These are phyloP conservation scores for Triangularia setosa DNA, from an alignment of 2,329 filamentous ascomycete genomes.

Conservation along the genomic window DNA sequence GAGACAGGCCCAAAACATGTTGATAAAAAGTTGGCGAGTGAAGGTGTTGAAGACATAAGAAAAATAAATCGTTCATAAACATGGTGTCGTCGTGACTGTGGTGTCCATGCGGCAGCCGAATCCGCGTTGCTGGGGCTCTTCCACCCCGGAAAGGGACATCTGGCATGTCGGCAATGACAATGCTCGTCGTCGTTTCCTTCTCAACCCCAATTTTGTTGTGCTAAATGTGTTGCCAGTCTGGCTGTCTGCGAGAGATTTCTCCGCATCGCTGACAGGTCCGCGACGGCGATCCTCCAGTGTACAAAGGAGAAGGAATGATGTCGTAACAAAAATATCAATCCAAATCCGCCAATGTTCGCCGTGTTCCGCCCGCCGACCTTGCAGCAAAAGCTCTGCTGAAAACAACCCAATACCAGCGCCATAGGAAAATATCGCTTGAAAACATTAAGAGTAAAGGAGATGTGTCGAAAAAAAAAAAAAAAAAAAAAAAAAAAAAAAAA, in stretches of 20 bases:
- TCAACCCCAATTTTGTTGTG: conserved; percentile 1
- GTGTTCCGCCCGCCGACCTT: conserved; percentile 22
- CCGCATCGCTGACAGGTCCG: conserved; percentile 14
- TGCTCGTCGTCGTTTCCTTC: conserved; percentile 11
- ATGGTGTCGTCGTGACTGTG: conserved; percentile 8
- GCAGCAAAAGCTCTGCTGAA: conserved; percentile 23
- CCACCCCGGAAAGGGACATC: conserved; percentile 15
- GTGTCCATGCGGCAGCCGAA: conserved; percentile 4
- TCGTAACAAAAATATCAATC: conserved; percentile 9
- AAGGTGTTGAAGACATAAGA: conserved; percentile 1
- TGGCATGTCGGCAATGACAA: conserved; percentile 6
- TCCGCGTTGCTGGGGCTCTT: conserved; percentile 17
- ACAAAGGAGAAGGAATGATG: conserved; percentile 19
- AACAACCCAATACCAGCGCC: conserved; percentile 23
- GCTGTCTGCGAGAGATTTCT: conserved; percentile 21
- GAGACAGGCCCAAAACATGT: neutral
- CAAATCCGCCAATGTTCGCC: conserved; percentile 22
- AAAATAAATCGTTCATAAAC: conserved; percentile 13
- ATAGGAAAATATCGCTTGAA: conserved; percentile 20
- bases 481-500: conserved; percentile 21
- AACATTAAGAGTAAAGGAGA: conserved; percentile 22
- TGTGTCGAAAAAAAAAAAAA: conserved; percentile 24
- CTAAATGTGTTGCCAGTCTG: conserved; percentile 9
- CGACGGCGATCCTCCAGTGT: conserved; percentile 9
- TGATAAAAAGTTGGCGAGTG: neutral